A percentile compares a stretch with the other conserved stretches of the same genome.
phyloP scores from a whole-genome alignment of 129 eudicot species.

The Artemisia annua region DNA sequence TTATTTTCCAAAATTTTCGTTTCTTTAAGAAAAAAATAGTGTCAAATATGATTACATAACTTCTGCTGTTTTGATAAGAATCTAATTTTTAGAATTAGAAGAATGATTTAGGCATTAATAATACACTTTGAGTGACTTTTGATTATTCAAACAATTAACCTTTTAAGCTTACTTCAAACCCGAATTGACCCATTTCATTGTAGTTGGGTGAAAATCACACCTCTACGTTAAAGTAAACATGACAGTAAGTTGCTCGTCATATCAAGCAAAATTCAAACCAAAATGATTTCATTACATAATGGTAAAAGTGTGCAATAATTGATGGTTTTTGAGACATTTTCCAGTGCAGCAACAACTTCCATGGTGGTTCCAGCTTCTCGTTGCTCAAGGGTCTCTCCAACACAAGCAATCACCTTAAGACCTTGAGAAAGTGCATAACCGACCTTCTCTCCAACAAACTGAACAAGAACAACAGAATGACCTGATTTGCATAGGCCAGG shows the following conservation, averaged over 20 bases:
- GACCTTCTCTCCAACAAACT: constrained; percentile 96
- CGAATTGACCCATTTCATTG: too few relatives aligned
- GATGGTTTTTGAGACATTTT: constrained; percentile 18
- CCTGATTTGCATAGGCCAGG: neutral
- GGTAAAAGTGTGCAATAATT: neutral
- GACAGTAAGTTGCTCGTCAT: neutral
- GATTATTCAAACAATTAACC: too few relatives aligned
- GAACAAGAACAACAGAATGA: constrained; percentile 15
- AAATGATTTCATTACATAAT: neutral
- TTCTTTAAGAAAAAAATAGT: too few relatives aligned
- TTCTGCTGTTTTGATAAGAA: too few relatives aligned
- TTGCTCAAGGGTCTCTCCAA: constrained; percentile 93
- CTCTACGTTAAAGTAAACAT: too few relatives aligned
- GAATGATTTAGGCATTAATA: too few relatives aligned
- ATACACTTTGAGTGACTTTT: too few relatives aligned
- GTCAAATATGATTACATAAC: too few relatives aligned
- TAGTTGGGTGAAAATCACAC: too few relatives aligned
- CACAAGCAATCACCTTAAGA: constrained; percentile 94
- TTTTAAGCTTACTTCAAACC: too few relatives aligned
- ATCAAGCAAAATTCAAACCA: neutral
- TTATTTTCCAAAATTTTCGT: too few relatives aligned
- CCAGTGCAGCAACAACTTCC: constrained; percentile 99
- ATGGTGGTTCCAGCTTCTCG: constrained; percentile 91
- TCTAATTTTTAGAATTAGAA: too few relatives aligned
- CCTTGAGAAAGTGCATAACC: constrained; percentile 97